A percentile compares a stretch with the other conserved stretches of the same genome.
These are phyloP conservation scores for Penicillium cinerascens DNA, from an alignment of 495 filamentous ascomycete genomes.

Conservation along the genomic window DNA sequence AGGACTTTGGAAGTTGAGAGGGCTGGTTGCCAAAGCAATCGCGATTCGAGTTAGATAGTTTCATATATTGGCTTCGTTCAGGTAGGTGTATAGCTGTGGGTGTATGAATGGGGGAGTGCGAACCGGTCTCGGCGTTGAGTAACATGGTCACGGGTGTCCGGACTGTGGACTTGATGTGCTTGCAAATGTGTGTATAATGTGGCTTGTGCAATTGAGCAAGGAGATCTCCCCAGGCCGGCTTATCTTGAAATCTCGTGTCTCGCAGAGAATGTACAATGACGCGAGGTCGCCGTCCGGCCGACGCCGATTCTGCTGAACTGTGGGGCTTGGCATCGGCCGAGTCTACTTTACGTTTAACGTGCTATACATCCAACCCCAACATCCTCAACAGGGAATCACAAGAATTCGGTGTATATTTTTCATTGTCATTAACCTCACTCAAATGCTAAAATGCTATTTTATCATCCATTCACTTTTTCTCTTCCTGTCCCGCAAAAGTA, in stretches of 20 bases:
- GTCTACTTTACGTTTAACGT: neutral
- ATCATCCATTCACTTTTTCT: slow-evolving; percentile 31
- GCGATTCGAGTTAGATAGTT: neutral
- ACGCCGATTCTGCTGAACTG: slow-evolving; percentile 2
- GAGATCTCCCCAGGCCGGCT: neutral
- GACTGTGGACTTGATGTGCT: neutral
- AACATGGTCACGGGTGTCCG: slow-evolving; percentile 25
- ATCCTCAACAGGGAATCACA: neutral
- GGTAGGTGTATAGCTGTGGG: slow-evolving; percentile 1
- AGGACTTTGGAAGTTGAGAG: slow-evolving; percentile 62
- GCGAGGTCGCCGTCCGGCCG: neutral
- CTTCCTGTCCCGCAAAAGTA: slow-evolving; percentile 45
- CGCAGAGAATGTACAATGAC: neutral
- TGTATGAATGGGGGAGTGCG: slow-evolving; percentile 1
- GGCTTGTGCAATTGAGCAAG: neutral
- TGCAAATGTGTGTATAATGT: neutral
- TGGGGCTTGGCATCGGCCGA: slow-evolving; percentile 1
- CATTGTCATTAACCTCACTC: slow-evolving; percentile 2
- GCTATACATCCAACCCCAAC: neutral
- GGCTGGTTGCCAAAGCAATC: slow-evolving; percentile 45
- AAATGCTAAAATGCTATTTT: slow-evolving; percentile 7
- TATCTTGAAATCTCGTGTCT: neutral
- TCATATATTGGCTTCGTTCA: neutral
- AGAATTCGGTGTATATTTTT: neutral
- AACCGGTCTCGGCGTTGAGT: slow-evolving; percentile 42